Percentiles rank a stretch among this genome's conserved stretches.
Evolutionary conservation across 345 rosid species (phyloP).

Genomic region (Salix arbutifolia): DNA sequence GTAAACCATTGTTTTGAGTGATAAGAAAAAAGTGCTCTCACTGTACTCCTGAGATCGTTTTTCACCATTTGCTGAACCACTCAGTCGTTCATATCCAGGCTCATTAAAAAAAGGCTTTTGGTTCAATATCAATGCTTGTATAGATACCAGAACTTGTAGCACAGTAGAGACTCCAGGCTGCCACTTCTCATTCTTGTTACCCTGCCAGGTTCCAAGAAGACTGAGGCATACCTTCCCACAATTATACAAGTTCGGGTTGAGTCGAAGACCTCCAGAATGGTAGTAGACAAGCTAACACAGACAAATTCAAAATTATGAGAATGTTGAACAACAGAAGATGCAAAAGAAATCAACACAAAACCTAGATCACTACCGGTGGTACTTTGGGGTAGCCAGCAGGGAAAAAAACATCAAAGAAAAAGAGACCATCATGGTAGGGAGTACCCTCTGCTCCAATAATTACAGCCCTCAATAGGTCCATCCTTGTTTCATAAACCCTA

Average conservation of each 20-base stretch:
- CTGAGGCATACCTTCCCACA: conserved; percentile 89
- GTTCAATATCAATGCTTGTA: conserved; percentile 87
- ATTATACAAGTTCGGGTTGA: conserved; percentile 75
- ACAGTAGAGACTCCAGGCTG: conserved; percentile 67
- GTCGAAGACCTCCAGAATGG: conserved; percentile 76
- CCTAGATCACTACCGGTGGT: conserved; percentile 61
- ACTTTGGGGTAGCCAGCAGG: conserved; percentile 63
- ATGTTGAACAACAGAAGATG: not conserved
- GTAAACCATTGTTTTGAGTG: conserved; percentile 69
- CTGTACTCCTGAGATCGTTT: conserved; percentile 46
- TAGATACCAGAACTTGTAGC: conserved; percentile 89
- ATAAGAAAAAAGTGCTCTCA: conserved; percentile 56
- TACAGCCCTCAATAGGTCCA: conserved; percentile 93
- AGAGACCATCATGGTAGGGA: conserved; percentile 94
- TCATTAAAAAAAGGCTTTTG: conserved; percentile 82
- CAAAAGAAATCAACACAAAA: conserved; percentile 1
- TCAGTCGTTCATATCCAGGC: conserved; percentile 55
- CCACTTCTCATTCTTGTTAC: conserved; percentile 76
- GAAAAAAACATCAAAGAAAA: conserved; percentile 83
- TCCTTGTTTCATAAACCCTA: conserved; percentile 83
- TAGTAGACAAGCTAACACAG: conserved; percentile 59
- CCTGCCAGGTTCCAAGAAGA: conserved; percentile 91
- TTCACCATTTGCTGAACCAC: conserved; percentile 55
- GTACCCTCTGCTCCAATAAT: conserved; percentile 91
- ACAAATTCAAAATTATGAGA: conserved; percentile 13